phyloP scores from a whole-genome alignment of 257 asterid genomes.

The Henckelia pumila region DNA sequence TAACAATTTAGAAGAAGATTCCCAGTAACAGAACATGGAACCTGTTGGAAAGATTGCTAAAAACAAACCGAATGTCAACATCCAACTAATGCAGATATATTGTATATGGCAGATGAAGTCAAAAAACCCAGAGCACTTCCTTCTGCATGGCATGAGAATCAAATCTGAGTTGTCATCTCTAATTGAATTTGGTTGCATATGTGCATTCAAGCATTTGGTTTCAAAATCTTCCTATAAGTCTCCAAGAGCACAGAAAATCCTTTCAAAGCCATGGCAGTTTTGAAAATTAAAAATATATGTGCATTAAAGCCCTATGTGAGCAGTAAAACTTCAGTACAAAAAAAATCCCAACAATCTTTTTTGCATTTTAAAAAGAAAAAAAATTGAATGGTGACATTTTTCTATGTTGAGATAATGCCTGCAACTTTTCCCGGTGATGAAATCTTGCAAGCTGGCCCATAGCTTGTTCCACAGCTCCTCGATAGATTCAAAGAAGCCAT shows the following conservation, averaged over 20 bases:
- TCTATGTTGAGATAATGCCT: conserved; percentile 54
- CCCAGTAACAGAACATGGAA: conserved; percentile 27
- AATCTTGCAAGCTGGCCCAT: conserved; percentile 55
- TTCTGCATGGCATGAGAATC: conserved; percentile 45
- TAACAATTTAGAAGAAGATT: neutral
- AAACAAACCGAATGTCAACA: conserved; percentile 65
- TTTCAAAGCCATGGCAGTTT: neutral
- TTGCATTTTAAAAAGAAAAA: neutral
- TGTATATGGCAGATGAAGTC: conserved; percentile 88
- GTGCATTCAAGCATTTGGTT: neutral
- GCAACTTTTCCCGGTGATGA: conserved; percentile 83
- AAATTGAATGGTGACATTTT: neutral
- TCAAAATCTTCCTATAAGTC: neutral
- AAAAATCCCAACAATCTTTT: neutral
- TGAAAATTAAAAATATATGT: neutral
- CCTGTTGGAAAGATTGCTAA: conserved; percentile 88
- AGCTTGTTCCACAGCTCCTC: conserved; percentile 66
- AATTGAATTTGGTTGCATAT: neutral
- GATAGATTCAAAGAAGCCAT: conserved; percentile 76
- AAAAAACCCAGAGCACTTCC: conserved; percentile 73
- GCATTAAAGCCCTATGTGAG: neutral
- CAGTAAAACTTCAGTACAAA: no score
- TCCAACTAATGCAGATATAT: conserved; percentile 85
- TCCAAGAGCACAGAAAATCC: neutral
- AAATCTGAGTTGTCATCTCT: neutral